Percentiles rank a stretch among this genome's conserved stretches.
Evolutionary conservation across 2,329 filamentous ascomycete genomes (phyloP).

Genomic region (Allantophomopsis lycopodina): DNA sequence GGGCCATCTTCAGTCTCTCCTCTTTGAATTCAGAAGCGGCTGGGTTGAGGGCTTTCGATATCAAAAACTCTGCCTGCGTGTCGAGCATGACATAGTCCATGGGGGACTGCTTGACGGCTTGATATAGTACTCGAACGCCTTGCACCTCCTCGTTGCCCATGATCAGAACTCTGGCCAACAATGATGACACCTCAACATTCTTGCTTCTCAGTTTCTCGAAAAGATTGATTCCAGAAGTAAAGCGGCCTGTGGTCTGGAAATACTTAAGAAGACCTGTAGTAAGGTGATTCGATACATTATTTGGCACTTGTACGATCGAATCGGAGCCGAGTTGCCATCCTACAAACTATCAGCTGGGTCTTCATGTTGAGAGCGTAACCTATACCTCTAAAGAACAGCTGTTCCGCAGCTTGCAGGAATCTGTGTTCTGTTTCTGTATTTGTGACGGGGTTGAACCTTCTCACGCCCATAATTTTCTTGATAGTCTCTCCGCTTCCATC

Average conservation of each 20-base stretch:
- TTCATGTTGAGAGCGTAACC: not conserved
- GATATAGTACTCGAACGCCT: conserved; percentile 75
- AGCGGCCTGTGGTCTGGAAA: conserved; percentile 88
- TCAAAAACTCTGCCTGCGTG: conserved; percentile 82
- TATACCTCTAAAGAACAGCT: conserved; percentile 82
- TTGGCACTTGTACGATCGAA: conserved; percentile 93
- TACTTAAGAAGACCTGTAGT: conserved; percentile 90
- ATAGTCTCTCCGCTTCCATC: conserved; percentile 90
- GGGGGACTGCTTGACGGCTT: conserved; percentile 77
- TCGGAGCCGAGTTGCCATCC: conserved; percentile 95
- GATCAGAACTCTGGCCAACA: conserved; percentile 81
- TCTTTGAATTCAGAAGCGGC: conserved; percentile 39
- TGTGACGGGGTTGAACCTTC: conserved; percentile 93
- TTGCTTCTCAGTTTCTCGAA: conserved; percentile 90
- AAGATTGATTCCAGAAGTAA: conserved; percentile 88
- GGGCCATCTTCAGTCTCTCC: conserved; percentile 67
- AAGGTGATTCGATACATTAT: conserved; percentile 89
- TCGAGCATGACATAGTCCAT: conserved; percentile 98
- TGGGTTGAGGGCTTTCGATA: conserved; percentile 60
- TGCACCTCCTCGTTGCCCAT: conserved; percentile 97
- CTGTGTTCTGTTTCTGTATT: conserved; percentile 97
- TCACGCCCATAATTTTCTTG: conserved; percentile 92
- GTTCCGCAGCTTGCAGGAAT: conserved; percentile 87
- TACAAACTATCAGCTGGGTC: conserved; percentile 20
- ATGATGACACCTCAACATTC: conserved; percentile 86